Percentiles rank a stretch among this genome's conserved stretches.
Evolutionary conservation across 1,284 basidiomycete genomes (phyloP).

Genomic region (Cutaneotrichosporon mucoides): DNA sequence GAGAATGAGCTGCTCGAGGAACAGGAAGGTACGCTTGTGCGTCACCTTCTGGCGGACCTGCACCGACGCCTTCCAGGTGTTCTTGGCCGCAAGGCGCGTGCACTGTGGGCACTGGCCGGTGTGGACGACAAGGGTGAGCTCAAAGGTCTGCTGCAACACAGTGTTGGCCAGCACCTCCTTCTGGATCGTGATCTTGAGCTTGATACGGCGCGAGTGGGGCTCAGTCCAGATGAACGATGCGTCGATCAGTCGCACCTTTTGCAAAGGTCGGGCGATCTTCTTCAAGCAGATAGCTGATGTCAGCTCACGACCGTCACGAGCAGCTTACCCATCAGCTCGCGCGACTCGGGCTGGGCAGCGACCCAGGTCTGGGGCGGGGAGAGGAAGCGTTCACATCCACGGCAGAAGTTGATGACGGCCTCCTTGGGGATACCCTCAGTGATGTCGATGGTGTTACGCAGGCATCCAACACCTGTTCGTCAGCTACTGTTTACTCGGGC

Average conservation of each 20-base stretch:
- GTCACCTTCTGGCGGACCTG: conserved; percentile 97
- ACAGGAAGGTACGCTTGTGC: conserved; percentile 97
- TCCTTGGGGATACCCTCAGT: conserved; percentile 98
- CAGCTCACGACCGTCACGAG: background rate
- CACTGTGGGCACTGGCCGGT: conserved; percentile 95
- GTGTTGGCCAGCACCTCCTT: conserved; percentile 97
- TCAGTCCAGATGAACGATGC: conserved; percentile 99
- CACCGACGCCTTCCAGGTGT: conserved; percentile 96
- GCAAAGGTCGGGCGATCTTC: conserved; percentile 82
- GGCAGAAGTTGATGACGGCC: conserved; percentile 88
- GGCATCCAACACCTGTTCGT: conserved; percentile 35
- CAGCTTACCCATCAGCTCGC: conserved; percentile 69
- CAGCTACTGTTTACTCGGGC: background rate
- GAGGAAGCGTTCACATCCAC: conserved; percentile 93
- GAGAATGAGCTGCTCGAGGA: conserved; percentile 94
- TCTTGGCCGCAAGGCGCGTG: conserved; percentile 89
- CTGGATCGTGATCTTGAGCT: conserved; percentile 94
- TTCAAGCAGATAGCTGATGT: conserved; percentile 71
- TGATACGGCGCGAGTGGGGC: conserved; percentile 88
- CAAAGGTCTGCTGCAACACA: conserved; percentile 94
- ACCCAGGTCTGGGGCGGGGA: conserved; percentile 88
- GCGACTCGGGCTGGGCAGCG: conserved; percentile 79
- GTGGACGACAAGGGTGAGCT: conserved; percentile 93
- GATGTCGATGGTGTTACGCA: conserved; percentile 73
- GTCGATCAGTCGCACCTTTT: conserved; percentile 91